Conservation (phyloP, 345 rosid species). For the Aquilaria malaccensis region DNA sequence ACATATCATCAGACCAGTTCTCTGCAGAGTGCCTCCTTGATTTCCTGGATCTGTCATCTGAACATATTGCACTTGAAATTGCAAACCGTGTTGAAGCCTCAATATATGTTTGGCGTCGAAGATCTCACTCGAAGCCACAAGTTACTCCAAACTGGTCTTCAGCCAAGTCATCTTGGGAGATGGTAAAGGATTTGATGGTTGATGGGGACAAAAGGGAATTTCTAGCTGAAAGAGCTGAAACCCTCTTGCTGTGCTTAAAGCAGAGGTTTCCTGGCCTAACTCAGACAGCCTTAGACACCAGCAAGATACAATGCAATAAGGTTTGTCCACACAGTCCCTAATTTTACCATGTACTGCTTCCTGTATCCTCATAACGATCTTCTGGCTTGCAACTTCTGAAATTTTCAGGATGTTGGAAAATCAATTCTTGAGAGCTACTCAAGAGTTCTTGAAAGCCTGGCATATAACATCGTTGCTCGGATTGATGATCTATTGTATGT, state of each 20-base stretch:
- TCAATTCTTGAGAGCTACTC: constrained; percentile 96
- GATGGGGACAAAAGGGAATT: constrained; percentile 82
- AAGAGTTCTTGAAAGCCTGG: constrained; percentile 83
- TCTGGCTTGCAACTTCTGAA: background rate
- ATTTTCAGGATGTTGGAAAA: constrained; percentile 80
- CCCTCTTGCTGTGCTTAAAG: constrained; percentile 82
- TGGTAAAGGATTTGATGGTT: constrained; percentile 83
- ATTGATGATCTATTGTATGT: constrained; percentile 89
- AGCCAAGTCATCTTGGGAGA: constrained; percentile 78
- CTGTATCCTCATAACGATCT: background rate
- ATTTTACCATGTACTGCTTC: background rate
- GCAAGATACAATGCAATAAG: constrained; percentile 96
- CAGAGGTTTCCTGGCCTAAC: constrained; percentile 84
- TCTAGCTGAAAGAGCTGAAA: constrained; percentile 88
- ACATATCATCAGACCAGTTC: constrained; percentile 77
- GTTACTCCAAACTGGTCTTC: constrained; percentile 40
- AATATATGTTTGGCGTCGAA: constrained; percentile 74
- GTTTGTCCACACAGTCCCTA: constrained; percentile 18
- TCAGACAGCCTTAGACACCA: constrained; percentile 77
- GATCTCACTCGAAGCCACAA: constrained; percentile 47
- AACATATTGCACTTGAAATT: constrained; percentile 72
- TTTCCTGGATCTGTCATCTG: constrained; percentile 89
- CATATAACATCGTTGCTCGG: constrained; percentile 76
- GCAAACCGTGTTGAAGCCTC: constrained; percentile 93
- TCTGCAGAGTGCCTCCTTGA: constrained; percentile 79